These are phyloP conservation scores for Ophiorrhiza pumila DNA, from an alignment of 257 asterid genomes.

Conservation along the genomic window DNA sequence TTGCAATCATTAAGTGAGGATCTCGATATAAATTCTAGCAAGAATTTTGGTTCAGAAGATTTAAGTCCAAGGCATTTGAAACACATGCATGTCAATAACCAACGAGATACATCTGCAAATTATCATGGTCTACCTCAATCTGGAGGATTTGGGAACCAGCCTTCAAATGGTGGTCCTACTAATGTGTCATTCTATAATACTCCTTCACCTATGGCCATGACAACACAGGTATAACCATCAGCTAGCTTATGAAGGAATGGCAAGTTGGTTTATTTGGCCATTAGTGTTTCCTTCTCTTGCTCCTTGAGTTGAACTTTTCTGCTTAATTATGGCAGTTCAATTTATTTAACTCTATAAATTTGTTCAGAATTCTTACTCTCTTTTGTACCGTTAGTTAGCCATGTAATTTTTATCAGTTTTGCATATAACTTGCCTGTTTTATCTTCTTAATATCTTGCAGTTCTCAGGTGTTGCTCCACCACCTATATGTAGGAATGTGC, in stretches of 20 bases:
- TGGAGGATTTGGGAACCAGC: conserved; percentile 44
- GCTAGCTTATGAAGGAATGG: background rate
- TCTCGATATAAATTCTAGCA: conserved; percentile 40
- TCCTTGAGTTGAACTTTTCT: background rate
- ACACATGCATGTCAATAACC: conserved; percentile 47
- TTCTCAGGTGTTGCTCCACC: conserved; percentile 92
- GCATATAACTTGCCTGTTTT: background rate
- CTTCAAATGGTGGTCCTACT: conserved; percentile 49
- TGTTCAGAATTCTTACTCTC: background rate
- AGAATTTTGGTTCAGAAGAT: conserved; percentile 52
- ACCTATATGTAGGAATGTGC: conserved; percentile 74
- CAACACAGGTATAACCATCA: conserved; percentile 54
- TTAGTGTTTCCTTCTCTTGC: background rate
- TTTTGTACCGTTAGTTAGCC: background rate
- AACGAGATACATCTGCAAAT: conserved; percentile 68
- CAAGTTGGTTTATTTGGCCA: background rate
- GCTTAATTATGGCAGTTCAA: background rate
- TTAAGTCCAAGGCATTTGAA: conserved; percentile 67
- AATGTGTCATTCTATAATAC: conserved; percentile 66
- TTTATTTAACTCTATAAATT: background rate
- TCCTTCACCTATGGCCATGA: conserved; percentile 82
- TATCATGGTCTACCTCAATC: conserved; percentile 43
- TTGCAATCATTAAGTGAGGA: conserved; percentile 49
- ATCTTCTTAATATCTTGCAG: conserved; percentile 41
- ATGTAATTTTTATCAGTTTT: conserved; percentile 7